Evolutionary conservation across 169 alveolate species (phyloP), one percentile per base, ranked within the genome.

Genomic region (Eimeria acervulina): DNA sequence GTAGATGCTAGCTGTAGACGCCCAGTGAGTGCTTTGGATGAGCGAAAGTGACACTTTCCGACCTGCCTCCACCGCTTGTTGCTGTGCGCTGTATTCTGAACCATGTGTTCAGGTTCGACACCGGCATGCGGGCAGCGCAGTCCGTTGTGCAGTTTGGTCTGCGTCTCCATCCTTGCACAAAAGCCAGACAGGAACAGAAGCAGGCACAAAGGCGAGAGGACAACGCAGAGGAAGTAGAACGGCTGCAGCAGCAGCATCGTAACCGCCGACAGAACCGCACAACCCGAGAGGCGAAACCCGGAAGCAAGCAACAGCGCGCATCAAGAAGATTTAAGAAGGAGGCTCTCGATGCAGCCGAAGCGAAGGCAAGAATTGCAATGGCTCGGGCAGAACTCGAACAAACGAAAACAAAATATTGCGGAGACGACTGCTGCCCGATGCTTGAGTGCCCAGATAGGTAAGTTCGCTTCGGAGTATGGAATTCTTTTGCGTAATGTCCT

Each of bases 111-210:
- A 87, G 93, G 31, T 87, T 87, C 72, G 93, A 87, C 81, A 87
- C 93, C 33, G 93, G 93, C 93, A 87, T 87, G 93, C 61, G 93
- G 33, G 93, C 93, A 38, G 93, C 93, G 93, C 93, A 87, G 51
- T 87, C 93, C 83, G 93, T 87, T 87, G 93, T 87, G 10, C 93
- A 87, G 83, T 87, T 87, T 87, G 93, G 93, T 10, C 63, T 87
- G 83, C 93, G 93, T 26, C 93, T 33, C 31, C 93, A 87, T 44
- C 93, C 93, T 5, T 87, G 93, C 83, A 87, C 93, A 61, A 87
- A 87, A 33, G 81, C 8, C 70, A 55, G 47, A 26, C 93, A 40
- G 63, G 81, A 87, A 33, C 81, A 38, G 78, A 19, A 87, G 93
- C 93, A 85, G 61, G 6, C 68, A 10, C 66, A 59, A 15, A 87